Evolutionary conservation across 257 asterid species (phyloP), one percentile per base, ranked within the genome.

Genomic region (Phtheirospermum japonicum): DNA sequence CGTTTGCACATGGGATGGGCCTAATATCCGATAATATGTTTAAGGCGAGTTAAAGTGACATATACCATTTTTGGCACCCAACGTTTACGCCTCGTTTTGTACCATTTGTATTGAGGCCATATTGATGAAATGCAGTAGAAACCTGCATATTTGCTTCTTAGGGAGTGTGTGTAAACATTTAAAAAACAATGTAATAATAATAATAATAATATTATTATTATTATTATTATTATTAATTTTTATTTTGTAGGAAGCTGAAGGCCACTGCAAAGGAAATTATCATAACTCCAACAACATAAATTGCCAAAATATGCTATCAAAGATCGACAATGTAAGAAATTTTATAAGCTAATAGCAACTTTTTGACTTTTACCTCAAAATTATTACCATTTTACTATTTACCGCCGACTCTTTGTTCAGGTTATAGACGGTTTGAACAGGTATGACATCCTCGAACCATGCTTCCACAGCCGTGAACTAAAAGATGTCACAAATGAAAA

Each of bases 1-100:
- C 79, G 54, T 81, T 79, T 62, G 72, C 76, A 12, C 81, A 79
- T 19, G 85, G 91, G 46, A 79, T 79, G 82, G 87, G 80, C 68
- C 72, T 84, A 16, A 75, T 79, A 49, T 66, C 91, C 1, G 67
- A 75, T 33, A 13, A 9, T 20, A 65, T 81, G 67, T 71, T 55
- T 49, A 67, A 79, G 77, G 90, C 71, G 26, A 39, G 77, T 67
- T 13, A 16, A 32, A 9, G 3, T 3, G 50, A 37, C 23, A 49
- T 17, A 7, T 23, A 6, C 28, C 32, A n/a, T 23, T 10, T 10
- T 66, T 71, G 26, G 28, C 28, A 23, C 28, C 28, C 28, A 23
- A 23, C 28, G 3, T 23, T 23, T 23, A 3, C 1, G 28, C 28
- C 28, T 23, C 28, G 28, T 23, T 23, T 23, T 23, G 28, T 23